phyloP scores from a whole-genome alignment of 306 rosid genomes.

The Medicago ruthenica region DNA sequence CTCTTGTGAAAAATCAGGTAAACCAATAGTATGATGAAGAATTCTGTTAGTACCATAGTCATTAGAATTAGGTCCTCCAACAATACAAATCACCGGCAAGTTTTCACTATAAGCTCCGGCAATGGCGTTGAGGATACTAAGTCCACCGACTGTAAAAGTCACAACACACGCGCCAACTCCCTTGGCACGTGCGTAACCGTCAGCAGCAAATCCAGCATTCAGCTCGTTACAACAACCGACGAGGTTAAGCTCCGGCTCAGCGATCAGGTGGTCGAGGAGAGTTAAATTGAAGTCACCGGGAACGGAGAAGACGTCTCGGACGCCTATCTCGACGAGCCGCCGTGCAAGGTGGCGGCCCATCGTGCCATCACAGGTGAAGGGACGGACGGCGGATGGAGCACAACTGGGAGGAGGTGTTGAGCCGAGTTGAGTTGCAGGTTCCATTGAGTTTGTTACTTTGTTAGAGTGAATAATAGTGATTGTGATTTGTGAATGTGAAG shows the following conservation, averaged over 20 bases:
- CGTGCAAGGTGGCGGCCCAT: slow-evolving; percentile 78
- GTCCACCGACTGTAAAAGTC: slow-evolving; percentile 94
- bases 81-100: slow-evolving; percentile 79
- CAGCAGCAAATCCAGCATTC: slow-evolving; percentile 92
- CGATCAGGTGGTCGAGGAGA: slow-evolving; percentile 77
- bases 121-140: slow-evolving; percentile 83
- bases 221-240: slow-evolving; percentile 94
- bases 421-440: no score
- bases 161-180: slow-evolving; percentile 89
- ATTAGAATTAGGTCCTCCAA: slow-evolving; percentile 86
- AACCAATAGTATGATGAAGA: slow-evolving; percentile 87
- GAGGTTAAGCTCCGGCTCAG: slow-evolving; percentile 72
- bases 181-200: slow-evolving; percentile 80
- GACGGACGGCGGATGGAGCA: slow-evolving; percentile 38
- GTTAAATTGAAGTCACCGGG: slow-evolving; percentile 90
- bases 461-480: neutral
- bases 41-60: slow-evolving; percentile 82
- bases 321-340: slow-evolving; percentile 71
- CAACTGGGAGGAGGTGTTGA: slow-evolving; percentile 40
- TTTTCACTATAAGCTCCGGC: slow-evolving; percentile 91
- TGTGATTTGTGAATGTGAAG: neutral
- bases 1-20: slow-evolving; percentile 82
- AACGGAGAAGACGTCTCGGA: slow-evolving; percentile 73
- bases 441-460: slow-evolving; percentile 41
- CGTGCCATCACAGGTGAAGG: slow-evolving; percentile 48